A percentile compares a stretch with the other conserved stretches of the same genome.
phyloP scores from a whole-genome alignment of 2,329 filamentous ascomycete species.

The Davidsoniella virescens region DNA sequence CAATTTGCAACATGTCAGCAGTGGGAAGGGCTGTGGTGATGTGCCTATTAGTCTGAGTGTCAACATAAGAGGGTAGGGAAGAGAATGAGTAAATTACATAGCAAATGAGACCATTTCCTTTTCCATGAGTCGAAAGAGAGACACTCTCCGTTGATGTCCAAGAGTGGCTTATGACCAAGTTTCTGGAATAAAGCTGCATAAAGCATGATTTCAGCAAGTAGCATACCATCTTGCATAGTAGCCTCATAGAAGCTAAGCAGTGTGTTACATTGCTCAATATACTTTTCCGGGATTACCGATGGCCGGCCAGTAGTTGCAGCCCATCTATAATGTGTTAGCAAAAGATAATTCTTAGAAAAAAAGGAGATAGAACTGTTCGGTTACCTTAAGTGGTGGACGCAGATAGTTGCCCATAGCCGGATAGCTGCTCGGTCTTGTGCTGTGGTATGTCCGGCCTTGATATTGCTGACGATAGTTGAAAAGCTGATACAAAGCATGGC shows the following conservation, averaged over 20 bases:
- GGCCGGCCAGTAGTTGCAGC: slow-evolving; percentile 25
- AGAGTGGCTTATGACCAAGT: slow-evolving; percentile 19
- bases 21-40: slow-evolving; percentile 8
- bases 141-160: slow-evolving; percentile 17
- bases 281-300: slow-evolving; percentile 22
- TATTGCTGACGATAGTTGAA: slow-evolving; percentile 23
- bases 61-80: neutral
- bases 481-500: slow-evolving; percentile 28
- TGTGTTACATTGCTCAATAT: slow-evolving; percentile 25
- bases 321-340: slow-evolving; percentile 19
- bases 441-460: slow-evolving; percentile 20
- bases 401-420: slow-evolving; percentile 22
- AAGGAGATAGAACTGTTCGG: too few relatives aligned
- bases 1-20: slow-evolving; percentile 12
- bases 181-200: slow-evolving; percentile 24
- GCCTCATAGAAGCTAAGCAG: slow-evolving; percentile 25
- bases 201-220: slow-evolving; percentile 24
- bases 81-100: slow-evolving; percentile 6
- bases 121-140: slow-evolving; percentile 12
- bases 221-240: slow-evolving; percentile 26
- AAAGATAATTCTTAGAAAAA: neutral
- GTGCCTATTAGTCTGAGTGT: neutral
- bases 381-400: slow-evolving; percentile 23
- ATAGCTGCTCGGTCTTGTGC: slow-evolving; percentile 20
- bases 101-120: slow-evolving; percentile 10